These are phyloP conservation scores for Annulohypoxylon maeteangense DNA, from an alignment of 495 filamentous ascomycete species.

Conservation along the genomic window DNA sequence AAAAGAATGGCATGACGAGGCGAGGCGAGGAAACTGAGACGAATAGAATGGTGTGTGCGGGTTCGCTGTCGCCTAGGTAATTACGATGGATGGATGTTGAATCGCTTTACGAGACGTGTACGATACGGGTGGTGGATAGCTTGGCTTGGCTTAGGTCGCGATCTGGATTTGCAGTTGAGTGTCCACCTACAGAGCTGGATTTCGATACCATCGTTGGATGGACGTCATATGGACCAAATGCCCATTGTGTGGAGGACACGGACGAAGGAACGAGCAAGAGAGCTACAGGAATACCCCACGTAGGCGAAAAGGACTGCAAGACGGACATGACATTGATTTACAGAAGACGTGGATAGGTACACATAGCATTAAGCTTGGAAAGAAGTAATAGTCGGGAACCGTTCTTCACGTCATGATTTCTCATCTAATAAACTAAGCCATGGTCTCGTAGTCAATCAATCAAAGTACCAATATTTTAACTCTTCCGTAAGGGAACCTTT, in stretches of 20 bases:
- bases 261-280: not conserved
- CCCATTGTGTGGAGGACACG: not conserved
- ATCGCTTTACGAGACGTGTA: not conserved
- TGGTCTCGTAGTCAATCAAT: constrained; percentile 14
- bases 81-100: too few relatives aligned
- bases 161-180: not conserved
- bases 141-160: not conserved
- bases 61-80: too few relatives aligned
- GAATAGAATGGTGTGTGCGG: too few relatives aligned
- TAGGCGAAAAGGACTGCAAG: not conserved
- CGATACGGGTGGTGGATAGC: not conserved
- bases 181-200: not conserved
- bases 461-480: constrained; percentile 19
- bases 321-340: not conserved
- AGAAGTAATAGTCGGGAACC: not conserved
- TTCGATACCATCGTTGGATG: not conserved
- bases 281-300: not conserved
- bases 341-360: not conserved
- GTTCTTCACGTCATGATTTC: constrained; percentile 19
- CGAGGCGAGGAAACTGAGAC: not conserved
- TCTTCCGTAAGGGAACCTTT: constrained; percentile 4
- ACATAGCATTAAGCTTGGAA: constrained; percentile 2
- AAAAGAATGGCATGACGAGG: too few relatives aligned
- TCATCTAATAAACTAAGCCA: constrained; percentile 25
- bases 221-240: not conserved